phyloP scores from a whole-genome alignment of 768 basidiomycete genomes.

The Russula compacta region DNA sequence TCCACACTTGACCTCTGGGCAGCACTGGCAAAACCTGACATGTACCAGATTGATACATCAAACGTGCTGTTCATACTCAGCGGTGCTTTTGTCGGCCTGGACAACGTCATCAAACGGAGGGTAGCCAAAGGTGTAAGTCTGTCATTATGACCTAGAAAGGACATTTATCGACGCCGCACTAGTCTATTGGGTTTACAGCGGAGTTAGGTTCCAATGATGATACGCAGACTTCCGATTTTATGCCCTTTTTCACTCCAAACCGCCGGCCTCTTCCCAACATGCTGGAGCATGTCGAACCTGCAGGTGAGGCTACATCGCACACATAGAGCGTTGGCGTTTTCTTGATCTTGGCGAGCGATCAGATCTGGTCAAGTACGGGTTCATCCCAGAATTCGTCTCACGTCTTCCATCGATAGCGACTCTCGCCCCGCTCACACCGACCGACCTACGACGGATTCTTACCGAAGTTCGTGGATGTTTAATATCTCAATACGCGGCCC shows the following conservation, averaged over 20 bases:
- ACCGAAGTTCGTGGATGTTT: slow-evolving; percentile 89
- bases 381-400: slow-evolving; percentile 93
- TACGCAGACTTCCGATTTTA: slow-evolving; percentile 25
- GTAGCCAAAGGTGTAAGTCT: slow-evolving; percentile 73
- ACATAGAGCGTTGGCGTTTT: neutral
- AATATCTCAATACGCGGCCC: slow-evolving; percentile 78
- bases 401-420: slow-evolving; percentile 90
- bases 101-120: slow-evolving; percentile 68
- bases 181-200: slow-evolving; percentile 88
- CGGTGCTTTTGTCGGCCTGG: slow-evolving; percentile 91
- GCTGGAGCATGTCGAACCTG: slow-evolving; percentile 64
- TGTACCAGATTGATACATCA: slow-evolving; percentile 73
- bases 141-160: neutral
- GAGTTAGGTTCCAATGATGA: slow-evolving; percentile 36
- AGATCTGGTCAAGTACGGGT: slow-evolving; percentile 87
- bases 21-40: slow-evolving; percentile 47
- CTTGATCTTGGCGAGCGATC: neutral
- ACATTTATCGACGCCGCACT: slow-evolving; percentile 6
- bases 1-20: slow-evolving; percentile 7
- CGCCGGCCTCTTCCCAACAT: slow-evolving; percentile 42
- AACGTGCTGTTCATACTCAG: slow-evolving; percentile 93
- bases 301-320: slow-evolving; percentile 34
- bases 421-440: slow-evolving; percentile 64
- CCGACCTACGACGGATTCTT: slow-evolving; percentile 82
- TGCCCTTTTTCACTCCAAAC: slow-evolving; percentile 78